A percentile compares a stretch with the other conserved stretches of the same genome.
Evolutionary conservation across 2,329 filamentous ascomycete species (phyloP).

Genomic region (Epichloe aotearoae): DNA sequence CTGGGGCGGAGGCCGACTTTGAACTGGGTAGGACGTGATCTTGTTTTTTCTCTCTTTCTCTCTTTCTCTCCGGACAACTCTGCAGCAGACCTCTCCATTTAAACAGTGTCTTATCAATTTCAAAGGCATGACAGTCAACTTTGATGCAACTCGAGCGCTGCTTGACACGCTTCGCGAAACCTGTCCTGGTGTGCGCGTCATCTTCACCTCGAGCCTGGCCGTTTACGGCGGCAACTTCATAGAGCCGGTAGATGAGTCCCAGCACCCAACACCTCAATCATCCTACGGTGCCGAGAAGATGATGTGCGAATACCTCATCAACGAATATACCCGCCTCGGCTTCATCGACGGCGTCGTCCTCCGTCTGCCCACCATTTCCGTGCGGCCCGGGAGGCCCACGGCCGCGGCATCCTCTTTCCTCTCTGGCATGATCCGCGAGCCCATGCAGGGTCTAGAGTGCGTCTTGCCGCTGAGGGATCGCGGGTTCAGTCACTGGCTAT

Average conservation of each 20-base stretch:
- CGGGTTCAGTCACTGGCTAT: constrained; percentile 32
- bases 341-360: constrained; percentile 42
- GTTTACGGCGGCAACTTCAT: constrained; percentile 41
- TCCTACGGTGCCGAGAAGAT: constrained; percentile 48
- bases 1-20: constrained; percentile 44
- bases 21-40: constrained; percentile 17
- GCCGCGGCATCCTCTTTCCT: constrained; percentile 46
- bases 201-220: constrained; percentile 45
- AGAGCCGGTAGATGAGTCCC: constrained; percentile 29
- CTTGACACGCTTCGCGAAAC: constrained; percentile 33
- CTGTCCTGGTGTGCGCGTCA: constrained; percentile 35
- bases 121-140: constrained; percentile 38
- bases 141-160: constrained; percentile 38
- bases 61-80: neutral
- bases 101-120: too few relatives aligned
- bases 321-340: constrained; percentile 27
- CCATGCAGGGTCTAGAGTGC: constrained; percentile 29
- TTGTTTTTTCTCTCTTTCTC: neutral
- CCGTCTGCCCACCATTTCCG: constrained; percentile 45
- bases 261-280: constrained; percentile 37
- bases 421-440: constrained; percentile 45
- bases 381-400: constrained; percentile 43
- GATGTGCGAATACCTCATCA: constrained; percentile 33
- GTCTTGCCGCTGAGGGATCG: constrained; percentile 30
- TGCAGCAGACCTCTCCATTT: too few relatives aligned